These are phyloP conservation scores for Diplotaxis tenuifolia DNA, from an alignment of 345 rosid genomes.

Conservation along the genomic window DNA sequence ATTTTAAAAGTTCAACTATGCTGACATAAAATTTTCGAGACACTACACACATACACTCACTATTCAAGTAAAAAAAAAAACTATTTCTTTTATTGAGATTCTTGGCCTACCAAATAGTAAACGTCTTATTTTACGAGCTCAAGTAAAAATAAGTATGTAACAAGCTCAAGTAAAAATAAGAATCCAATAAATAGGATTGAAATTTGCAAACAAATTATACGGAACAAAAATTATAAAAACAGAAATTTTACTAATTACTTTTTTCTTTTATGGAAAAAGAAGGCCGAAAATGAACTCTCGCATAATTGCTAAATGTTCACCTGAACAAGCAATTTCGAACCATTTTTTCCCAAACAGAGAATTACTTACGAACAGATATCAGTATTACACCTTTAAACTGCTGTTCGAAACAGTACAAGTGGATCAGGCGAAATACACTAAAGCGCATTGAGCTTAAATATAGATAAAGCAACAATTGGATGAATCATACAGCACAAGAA, in stretches of 20 bases:
- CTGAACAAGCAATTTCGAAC: constrained; percentile 12
- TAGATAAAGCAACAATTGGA: constrained; percentile 14
- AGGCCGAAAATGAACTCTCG: background rate
- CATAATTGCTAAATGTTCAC: constrained; percentile 8
- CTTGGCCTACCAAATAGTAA: constrained; percentile 9
- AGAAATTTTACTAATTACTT: background rate
- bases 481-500: constrained; percentile 23
- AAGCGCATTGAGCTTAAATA: constrained; percentile 1
- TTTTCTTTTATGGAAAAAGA: background rate
- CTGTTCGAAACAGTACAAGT: constrained; percentile 15
- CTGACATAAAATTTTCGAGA: background rate
- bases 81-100: constrained; percentile 4
- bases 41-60: constrained; percentile 6
- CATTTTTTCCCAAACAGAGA: background rate
- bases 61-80: background rate
- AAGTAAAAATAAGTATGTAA: background rate
- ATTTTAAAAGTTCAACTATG: background rate
- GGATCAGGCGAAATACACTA: constrained; percentile 5
- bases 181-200: background rate
- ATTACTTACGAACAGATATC: background rate
- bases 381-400: background rate
- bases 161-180: background rate
- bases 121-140: constrained; percentile 10
- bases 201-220: background rate
- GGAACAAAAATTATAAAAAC: background rate